phyloP scores from a whole-genome alignment of 1,139 yeast genomes.

The Geotrichum restrictum region DNA sequence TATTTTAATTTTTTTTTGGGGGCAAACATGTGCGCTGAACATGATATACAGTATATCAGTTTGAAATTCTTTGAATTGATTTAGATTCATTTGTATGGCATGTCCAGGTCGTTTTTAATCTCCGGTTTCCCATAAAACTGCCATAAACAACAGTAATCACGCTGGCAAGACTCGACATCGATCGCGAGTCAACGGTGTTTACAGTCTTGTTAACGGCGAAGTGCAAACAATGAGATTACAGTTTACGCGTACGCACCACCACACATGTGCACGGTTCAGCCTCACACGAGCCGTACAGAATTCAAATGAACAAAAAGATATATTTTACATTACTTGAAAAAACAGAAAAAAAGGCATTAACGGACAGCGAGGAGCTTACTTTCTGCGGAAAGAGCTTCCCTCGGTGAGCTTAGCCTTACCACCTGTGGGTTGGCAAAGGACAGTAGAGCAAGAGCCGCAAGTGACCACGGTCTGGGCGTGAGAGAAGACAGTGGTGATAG shows the following conservation, averaged over 20 bases:
- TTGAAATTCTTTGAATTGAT: no score
- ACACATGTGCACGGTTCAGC: not conserved
- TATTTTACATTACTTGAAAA: not conserved
- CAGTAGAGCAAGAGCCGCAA: constrained; percentile 97
- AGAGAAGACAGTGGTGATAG: constrained; percentile 98
- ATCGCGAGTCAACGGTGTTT: no score
- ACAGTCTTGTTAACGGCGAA: no score
- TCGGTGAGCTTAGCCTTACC: constrained; percentile 99
- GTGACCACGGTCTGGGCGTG: constrained; percentile 99
- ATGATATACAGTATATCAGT: no score
- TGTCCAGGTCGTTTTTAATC: no score
- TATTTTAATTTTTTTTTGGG: not conserved
- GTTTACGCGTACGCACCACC: no score
- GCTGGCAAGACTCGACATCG: no score
- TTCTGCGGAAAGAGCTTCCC: constrained; percentile 99
- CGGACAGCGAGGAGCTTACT: constrained; percentile 49
- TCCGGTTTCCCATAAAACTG: no score
- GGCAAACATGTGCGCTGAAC: no score
- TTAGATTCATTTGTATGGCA: no score
- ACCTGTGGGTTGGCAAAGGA: constrained; percentile 98
- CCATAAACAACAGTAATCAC: no score
- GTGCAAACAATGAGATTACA: no score
- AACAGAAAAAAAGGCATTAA: not conserved
- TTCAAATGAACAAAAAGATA: not conserved
- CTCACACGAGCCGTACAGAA: not conserved